Conservation (phyloP, 2,329 filamentous ascomycete species). For the Chalaropsis ovoidea region DNA sequence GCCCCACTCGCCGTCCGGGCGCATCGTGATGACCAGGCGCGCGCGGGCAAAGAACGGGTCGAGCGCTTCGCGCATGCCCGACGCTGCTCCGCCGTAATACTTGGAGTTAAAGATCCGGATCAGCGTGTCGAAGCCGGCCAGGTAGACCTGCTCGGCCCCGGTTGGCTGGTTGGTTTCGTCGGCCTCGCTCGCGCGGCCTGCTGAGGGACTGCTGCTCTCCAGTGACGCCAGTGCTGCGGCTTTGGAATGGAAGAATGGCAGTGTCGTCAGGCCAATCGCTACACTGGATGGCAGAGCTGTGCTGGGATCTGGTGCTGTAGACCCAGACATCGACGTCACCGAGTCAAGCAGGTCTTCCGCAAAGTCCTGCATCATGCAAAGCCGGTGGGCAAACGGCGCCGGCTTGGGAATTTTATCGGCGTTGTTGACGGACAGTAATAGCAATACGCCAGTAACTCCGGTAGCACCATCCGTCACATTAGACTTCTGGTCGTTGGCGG, state of each 20-base stretch:
- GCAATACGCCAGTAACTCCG: slow-evolving; percentile 37
- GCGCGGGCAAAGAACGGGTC: slow-evolving; percentile 54
- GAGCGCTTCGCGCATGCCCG: slow-evolving; percentile 36
- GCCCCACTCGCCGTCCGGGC: slow-evolving; percentile 53
- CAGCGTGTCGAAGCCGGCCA: slow-evolving; percentile 67
- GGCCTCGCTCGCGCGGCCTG: neutral
- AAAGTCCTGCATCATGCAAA: slow-evolving; percentile 63
- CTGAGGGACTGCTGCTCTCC: slow-evolving; percentile 37
- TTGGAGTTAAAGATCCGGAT: slow-evolving; percentile 61
- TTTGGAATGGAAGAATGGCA: slow-evolving; percentile 67
- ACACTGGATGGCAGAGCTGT: slow-evolving; percentile 30
- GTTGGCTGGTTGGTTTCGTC: too few species aligned
- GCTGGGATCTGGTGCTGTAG: neutral
- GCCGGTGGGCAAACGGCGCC: slow-evolving; percentile 54
- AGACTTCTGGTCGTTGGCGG: neutral
- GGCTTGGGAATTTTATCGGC: slow-evolving; percentile 58
- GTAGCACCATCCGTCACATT: neutral
- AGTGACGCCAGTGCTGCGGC: slow-evolving; percentile 43
- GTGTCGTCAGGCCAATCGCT: slow-evolving; percentile 61
- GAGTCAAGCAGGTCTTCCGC: slow-evolving; percentile 43
- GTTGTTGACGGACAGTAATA: slow-evolving; percentile 54
- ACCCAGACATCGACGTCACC: neutral
- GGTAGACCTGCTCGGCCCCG: slow-evolving; percentile 49
- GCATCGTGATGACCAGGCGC: slow-evolving; percentile 52
- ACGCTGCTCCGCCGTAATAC: slow-evolving; percentile 45